Evolutionary conservation across 305 asterid genomes (phyloP), one percentile per base, ranked within the genome.

Genomic region (Fraxinus sp.): DNA sequence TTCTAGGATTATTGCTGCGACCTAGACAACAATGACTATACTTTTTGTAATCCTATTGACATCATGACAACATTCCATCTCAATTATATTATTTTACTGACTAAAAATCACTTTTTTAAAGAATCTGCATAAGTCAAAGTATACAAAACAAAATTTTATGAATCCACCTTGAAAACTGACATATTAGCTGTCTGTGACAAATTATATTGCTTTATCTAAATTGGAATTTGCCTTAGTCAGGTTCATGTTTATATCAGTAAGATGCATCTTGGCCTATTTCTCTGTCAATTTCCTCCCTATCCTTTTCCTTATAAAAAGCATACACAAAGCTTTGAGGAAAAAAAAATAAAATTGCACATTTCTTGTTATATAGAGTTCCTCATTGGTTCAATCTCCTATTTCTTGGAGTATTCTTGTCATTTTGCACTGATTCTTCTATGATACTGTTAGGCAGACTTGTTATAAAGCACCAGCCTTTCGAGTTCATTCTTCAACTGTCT

Each of bases 381-480:
- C 82, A 83, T 81, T 78, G 87, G 80, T 83, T 77, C 78, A 79
- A 62, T 66, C 87, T 49, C 85, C 79, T 36, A 52, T 24, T 39
- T 80, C 75, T 82, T 77, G 84, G 81, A 66, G 20, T 52, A 78
- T 5, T 18, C 35, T 78, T 39, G 83, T 77, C 79, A 1, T 46
- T 77, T 73, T 62, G 3, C 46, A 57, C 72, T 76, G 71, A 33
- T 41, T 57, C 37, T 26, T 5, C 8, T 32, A 35, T 35, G 70
- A 57, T 28, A 24, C 10, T 35, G 52, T 74, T 41, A 5, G 74
- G 57, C 28, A 39, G 59, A 55, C 33, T 22, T 22, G 28, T 57
- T 13, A 39, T 76, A 43, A 41, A 22, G 16, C 7, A 11, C 4
- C 18, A 46, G 39, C 32, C 36, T 43, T 76, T 41, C 9, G 36